Base-by-base conservation (phyloP, 371 early-diverging fungal species). In the Mucor velutinosus region DNA sequence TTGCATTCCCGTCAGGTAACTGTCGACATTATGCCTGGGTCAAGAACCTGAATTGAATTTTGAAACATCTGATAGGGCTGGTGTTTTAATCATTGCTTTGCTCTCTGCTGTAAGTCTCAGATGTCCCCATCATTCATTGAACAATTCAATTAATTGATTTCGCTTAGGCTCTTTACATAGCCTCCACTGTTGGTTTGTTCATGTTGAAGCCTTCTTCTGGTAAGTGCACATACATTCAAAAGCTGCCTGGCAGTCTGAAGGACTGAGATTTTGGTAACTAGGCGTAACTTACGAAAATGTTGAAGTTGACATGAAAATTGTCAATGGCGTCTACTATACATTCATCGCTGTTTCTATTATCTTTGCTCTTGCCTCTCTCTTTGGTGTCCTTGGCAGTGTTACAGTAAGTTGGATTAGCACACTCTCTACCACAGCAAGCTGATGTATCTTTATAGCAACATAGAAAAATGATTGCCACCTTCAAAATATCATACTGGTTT, bases 321-420 rank as follows among this genome's bases (percentile, higher is more conserved):
- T 66, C 33, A 41, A 53, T 7, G 70, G 59, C 25, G 41, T 70
- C 5, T 63, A 58, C 27, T 76, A 73, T 39, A 59, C 76, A 25
- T 11, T 51, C 1, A 64, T 73, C 37, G 76, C 66, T 43, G 56
- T 76, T 15, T 43, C 62, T 23, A 60, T 73, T n/a, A 29, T 76
- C 10, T 73, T 73, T 47, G 56, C 73, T 12, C 35, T 73, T 58
- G 58, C 71, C 56, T 66, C 76, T 56, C 47, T 76, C 19, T 62
- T 76, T 62, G 76, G 76, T 60, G 70, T 76, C 7, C 7, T 76
- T 63, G 76, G 76, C 25, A 65, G 67, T 27, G 66, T 74, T 53
- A 70, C 71, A 23, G 74, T 74, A 64, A 64, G 70, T 67, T 29
- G 6, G 21, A 35, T 39, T 32, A 23, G 56, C 29, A 8, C 27